These are phyloP conservation scores for Aspergillus sergii DNA, from an alignment of 2,329 filamentous ascomycete genomes.

Conservation along the genomic window DNA sequence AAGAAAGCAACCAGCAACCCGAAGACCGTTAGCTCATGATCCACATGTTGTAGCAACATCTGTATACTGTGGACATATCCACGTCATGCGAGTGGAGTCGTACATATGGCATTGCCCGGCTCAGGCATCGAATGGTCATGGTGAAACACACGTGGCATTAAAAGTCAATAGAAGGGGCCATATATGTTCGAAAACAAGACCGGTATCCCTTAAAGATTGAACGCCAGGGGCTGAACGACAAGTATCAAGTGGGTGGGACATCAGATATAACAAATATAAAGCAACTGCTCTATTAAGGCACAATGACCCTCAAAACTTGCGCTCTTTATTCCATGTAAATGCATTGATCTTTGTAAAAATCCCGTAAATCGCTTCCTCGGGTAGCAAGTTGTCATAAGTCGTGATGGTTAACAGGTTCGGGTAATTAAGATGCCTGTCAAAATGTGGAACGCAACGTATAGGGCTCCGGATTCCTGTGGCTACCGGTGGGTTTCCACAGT, in stretches of 20 bases:
- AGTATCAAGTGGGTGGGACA: not conserved
- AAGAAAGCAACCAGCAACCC: not conserved
- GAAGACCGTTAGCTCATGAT: not conserved
- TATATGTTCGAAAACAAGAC: not conserved
- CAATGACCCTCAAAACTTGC: not conserved
- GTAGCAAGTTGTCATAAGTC: not conserved
- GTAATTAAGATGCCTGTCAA: not conserved
- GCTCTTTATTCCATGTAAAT: not conserved
- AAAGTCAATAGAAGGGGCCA: not conserved
- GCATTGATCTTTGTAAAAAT: not conserved
- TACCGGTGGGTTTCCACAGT: slow-evolving; percentile 15
- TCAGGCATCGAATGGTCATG: not conserved
- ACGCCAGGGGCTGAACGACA: not conserved
- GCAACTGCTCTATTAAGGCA: not conserved
- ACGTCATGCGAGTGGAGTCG: not conserved
- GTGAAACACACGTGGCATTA: not conserved
- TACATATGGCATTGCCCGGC: not conserved
- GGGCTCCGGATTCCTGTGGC: slow-evolving; percentile 7
- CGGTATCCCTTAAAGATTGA: not conserved
- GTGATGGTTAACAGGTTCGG: not conserved
- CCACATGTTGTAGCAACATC: not conserved
- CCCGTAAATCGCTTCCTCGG: not conserved
- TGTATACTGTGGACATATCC: not conserved
- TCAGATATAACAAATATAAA: not conserved
- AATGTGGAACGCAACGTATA: slow-evolving; percentile 7